Evolutionary conservation across 192 early-diverging fungal genomes (phyloP).

Genomic region (Podila clonocystis): DNA sequence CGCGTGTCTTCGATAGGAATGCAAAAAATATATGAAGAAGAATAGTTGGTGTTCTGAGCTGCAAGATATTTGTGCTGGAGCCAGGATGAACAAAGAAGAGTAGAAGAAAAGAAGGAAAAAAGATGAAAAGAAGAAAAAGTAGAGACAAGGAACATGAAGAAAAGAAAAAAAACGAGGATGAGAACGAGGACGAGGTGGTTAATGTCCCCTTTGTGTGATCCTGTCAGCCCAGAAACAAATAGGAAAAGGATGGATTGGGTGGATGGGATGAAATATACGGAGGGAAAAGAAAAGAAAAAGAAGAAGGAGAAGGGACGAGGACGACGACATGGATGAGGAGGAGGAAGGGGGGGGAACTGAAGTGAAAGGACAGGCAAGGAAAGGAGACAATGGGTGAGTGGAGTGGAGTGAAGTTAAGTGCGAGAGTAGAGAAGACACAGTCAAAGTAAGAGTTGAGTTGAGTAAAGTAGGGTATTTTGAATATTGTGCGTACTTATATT

Average conservation of each 20-base stretch:
- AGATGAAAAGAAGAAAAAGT: neutral
- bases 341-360: neutral
- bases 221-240: conserved; percentile 6
- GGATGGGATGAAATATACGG: neutral
- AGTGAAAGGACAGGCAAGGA: neutral
- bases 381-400: neutral
- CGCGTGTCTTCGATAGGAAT: neutral
- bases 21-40: neutral
- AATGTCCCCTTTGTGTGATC: conserved; percentile 3
- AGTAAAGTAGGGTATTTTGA: no score
- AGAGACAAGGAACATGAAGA: neutral
- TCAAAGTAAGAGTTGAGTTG: no score
- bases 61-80: no score
- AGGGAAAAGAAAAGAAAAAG: neutral
- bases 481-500: no score
- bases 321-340: neutral
- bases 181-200: neutral
- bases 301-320: neutral
- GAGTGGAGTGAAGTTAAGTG: neutral
- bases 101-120: neutral
- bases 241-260: neutral
- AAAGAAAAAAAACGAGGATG: neutral
- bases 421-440: neutral
- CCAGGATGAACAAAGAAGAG: no score
- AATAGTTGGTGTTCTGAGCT: no score